Evolutionary conservation across 495 filamentous ascomycete genomes (phyloP).

Genomic region (Ramalina peruviana): DNA sequence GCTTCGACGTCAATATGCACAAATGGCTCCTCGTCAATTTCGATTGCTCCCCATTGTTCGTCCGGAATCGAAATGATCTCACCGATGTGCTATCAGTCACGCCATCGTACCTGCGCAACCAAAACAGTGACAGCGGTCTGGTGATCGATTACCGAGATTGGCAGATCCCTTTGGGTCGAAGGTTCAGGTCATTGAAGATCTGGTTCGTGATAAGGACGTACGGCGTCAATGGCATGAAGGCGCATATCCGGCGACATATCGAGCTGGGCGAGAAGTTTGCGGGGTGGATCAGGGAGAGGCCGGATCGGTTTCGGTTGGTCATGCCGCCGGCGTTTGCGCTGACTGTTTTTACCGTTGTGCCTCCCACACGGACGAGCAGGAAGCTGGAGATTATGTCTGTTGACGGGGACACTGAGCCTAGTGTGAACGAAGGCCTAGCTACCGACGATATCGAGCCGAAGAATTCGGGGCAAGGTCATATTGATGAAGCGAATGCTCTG

Average conservation of each 20-base stretch:
- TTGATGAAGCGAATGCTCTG: slow-evolving; percentile 44
- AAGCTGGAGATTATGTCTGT: background rate
- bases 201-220: slow-evolving; percentile 93
- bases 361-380: slow-evolving; percentile 12
- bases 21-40: slow-evolving; percentile 97
- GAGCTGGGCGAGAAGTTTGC: slow-evolving; percentile 57
- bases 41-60: slow-evolving; percentile 73
- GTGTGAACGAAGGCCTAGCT: slow-evolving; percentile 5
- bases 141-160: slow-evolving; percentile 98
- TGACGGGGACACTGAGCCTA: background rate
- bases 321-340: slow-evolving; percentile 65
- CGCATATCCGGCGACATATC: slow-evolving; percentile 54
- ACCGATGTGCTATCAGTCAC: slow-evolving; percentile 69
- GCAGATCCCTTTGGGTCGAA: slow-evolving; percentile 88
- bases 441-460: background rate
- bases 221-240: slow-evolving; percentile 64
- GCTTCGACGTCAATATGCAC: slow-evolving; percentile 92
- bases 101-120: slow-evolving; percentile 69
- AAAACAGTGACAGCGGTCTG: slow-evolving; percentile 63
- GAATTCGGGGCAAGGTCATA: background rate
- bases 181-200: slow-evolving; percentile 87
- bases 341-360: slow-evolving; percentile 55
- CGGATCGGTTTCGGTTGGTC: slow-evolving; percentile 67
- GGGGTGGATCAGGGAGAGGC: slow-evolving; percentile 37
- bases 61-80: slow-evolving; percentile 60